Evolutionary conservation across 176 grass and related monocot species (phyloP), one percentile per base, ranked within the genome.

Genomic region (Areca catechu): DNA sequence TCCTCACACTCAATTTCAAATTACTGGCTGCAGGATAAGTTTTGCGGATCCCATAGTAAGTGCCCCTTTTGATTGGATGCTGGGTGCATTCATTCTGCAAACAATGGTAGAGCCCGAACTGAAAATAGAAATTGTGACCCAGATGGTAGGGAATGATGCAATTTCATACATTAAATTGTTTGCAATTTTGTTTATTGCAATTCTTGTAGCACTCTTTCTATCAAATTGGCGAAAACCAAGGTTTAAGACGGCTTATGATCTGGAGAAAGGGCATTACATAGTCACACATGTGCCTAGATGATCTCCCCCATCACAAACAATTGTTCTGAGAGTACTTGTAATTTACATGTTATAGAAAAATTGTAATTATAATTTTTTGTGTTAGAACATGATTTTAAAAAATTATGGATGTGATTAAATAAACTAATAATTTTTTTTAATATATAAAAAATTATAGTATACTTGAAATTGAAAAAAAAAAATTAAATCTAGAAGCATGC

Each of bases 201-300:
- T 49, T 49, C 60, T 62, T 48, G 43, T 19, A 3, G 19, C 48
- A 16, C 15, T 62, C n/a, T 62, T 48, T 62, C 28, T 62, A 62
- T 62, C 19, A 5, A 62, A 62, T 49, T 62, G 60, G 37, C 60
- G 60, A 62, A 62, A 21, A 62, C 60, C 60, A 22, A 20, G 60
- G 5, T 62, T 9, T 16, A 62, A 62, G 60, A 62, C 60, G 4
- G 7, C 49, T 62, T 62, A 62, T 62, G 60, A 62, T 19, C 60
- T 62, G 4, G 60, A 62, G 19, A 62, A 62, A 20, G 60, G 60
- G 34, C 60, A 22, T 18, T 62, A 62, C 60, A 62, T 62, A 48
- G 60, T 62, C 16, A 62, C 60, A 2, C 60, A 20, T 4, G 48
- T 62, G 37, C 60, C 60, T 2, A 2, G 14, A 20, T 62, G 60